phyloP scores from a whole-genome alignment of 345 rosid species.

The Populus nigra region DNA sequence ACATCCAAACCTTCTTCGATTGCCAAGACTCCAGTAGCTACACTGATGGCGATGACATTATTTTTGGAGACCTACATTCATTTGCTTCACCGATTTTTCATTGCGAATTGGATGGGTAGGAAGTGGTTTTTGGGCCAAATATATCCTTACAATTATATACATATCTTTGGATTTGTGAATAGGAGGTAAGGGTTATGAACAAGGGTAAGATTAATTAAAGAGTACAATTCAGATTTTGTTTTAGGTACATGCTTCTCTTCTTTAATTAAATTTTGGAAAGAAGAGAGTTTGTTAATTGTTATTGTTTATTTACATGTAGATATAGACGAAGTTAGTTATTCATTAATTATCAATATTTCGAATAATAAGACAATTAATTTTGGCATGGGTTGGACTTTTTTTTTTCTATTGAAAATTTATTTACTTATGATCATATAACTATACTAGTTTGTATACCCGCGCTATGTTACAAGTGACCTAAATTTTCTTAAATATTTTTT shows the following conservation, averaged over 20 bases:
- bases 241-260: conserved; percentile 4
- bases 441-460: too few relatives aligned
- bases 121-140: background rate
- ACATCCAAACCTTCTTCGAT: conserved; percentile 65
- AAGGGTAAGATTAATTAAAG: background rate
- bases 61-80: conserved; percentile 58
- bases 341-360: conserved; percentile 6
- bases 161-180: background rate
- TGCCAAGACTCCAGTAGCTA: conserved; percentile 52
- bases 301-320: conserved; percentile 11
- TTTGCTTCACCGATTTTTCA: conserved; percentile 47
- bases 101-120: conserved; percentile 44
- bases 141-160: background rate
- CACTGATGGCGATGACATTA: conserved; percentile 45
- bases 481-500: too few relatives aligned
- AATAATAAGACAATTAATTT: background rate
- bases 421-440: too few relatives aligned
- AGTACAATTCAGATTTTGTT: background rate
- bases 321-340: conserved; percentile 3
- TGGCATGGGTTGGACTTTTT: background rate
- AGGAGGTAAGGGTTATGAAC: background rate
- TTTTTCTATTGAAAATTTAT: background rate
- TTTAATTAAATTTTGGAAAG: background rate
- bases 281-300: background rate
- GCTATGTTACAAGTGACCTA: too few relatives aligned